phyloP scores from a whole-genome alignment of 2,329 filamentous ascomycete genomes.

The Paraphaeosphaeria minitans region DNA sequence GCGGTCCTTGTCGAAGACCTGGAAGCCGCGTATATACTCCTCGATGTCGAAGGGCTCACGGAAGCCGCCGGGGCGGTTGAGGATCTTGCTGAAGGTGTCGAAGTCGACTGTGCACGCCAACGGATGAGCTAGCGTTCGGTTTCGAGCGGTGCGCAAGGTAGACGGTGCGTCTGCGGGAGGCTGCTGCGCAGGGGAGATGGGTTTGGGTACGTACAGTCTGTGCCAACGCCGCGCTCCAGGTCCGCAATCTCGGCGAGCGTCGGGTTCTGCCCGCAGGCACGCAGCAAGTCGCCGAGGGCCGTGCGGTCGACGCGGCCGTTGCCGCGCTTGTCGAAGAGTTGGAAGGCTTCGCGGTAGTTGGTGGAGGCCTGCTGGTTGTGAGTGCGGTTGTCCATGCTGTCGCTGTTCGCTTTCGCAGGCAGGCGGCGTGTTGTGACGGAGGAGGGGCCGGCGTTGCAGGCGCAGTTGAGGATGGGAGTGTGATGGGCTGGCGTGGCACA shows the following conservation, averaged over 20 bases:
- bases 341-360: slow-evolving; percentile 99
- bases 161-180: not conserved
- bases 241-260: slow-evolving; percentile 92
- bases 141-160: not conserved
- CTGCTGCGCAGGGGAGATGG: not conserved
- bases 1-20: slow-evolving; percentile 99
- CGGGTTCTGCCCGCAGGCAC: slow-evolving; percentile 97
- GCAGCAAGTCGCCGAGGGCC: slow-evolving; percentile 88
- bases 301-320: slow-evolving; percentile 88
- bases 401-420: slow-evolving; percentile 19
- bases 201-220: slow-evolving; percentile 75
- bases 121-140: not conserved
- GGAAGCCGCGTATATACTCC: slow-evolving; percentile 97
- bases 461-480: not conserved
- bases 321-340: slow-evolving; percentile 99
- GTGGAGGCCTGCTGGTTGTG: slow-evolving; percentile 67
- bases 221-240: slow-evolving; percentile 85
- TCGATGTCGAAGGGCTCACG: slow-evolving; percentile 96
- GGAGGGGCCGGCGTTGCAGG: not conserved
- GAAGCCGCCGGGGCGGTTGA: slow-evolving; percentile 97
- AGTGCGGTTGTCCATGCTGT: slow-evolving; percentile 39
- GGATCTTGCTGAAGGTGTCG: slow-evolving; percentile 93
- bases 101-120: slow-evolving; percentile 76
- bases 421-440: slow-evolving; percentile 9
- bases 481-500: not conserved